Percentiles rank a stretch among this genome's conserved stretches.
Evolutionary conservation across 495 filamentous ascomycete genomes (phyloP).

Genomic region (Lophium mytilinum): DNA sequence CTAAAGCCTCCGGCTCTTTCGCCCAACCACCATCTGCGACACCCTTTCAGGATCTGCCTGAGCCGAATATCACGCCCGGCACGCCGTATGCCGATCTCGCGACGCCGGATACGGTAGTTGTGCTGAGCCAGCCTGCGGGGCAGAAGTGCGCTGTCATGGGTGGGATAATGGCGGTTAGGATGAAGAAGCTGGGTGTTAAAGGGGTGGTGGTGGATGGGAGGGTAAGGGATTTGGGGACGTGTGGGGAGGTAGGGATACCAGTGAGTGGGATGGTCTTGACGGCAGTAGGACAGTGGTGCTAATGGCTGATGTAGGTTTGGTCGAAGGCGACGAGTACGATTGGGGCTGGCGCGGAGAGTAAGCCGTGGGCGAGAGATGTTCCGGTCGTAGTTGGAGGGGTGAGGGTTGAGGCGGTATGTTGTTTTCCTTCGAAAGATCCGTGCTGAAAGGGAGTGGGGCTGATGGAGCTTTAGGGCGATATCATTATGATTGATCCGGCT

Average conservation of each 20-base stretch:
- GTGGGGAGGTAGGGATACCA: conserved; percentile 41
- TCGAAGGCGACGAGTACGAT: conserved; percentile 49
- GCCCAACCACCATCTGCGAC: conserved; percentile 19
- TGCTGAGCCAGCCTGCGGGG: conserved; percentile 50
- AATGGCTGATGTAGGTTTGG: conserved; percentile 42
- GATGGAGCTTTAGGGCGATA: conserved; percentile 43
- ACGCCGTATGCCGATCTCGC: conserved; percentile 56
- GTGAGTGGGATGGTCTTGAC: conserved; percentile 33
- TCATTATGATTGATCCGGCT: conserved; percentile 52
- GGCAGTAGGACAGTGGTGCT: background rate
- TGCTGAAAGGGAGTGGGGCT: background rate
- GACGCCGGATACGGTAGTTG: conserved; percentile 44
- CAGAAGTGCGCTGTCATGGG: conserved; percentile 59
- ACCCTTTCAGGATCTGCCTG: conserved; percentile 30
- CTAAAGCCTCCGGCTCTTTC: conserved; percentile 35
- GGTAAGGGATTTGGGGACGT: conserved; percentile 52
- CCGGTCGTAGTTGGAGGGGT: conserved; percentile 43
- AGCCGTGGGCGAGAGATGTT: conserved; percentile 47
- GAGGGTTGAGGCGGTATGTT: conserved; percentile 41
- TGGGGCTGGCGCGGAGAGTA: conserved; percentile 52
- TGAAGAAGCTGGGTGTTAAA: conserved; percentile 45
- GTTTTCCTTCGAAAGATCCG: background rate
- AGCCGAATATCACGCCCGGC: conserved; percentile 35
- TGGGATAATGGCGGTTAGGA: conserved; percentile 58
- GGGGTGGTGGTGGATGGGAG: conserved; percentile 53